Evolutionary conservation across 306 rosid genomes (phyloP), one percentile per base, ranked within the genome.

Genomic region (Senna siamea): DNA sequence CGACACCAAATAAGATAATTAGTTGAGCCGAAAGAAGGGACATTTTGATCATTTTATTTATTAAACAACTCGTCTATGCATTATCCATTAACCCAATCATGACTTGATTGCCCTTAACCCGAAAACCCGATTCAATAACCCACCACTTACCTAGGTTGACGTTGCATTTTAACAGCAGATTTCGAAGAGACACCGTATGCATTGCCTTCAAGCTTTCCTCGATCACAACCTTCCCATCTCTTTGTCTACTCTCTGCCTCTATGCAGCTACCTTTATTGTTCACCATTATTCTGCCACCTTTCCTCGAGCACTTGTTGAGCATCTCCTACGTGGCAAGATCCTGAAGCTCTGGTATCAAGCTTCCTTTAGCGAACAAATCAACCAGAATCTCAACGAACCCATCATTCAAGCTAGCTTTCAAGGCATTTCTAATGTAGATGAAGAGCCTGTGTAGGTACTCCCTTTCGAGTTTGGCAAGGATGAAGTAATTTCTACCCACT

Each of bases 261-360:
- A 94, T 96, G 63, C 97, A 94, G 37, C 95, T 89, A 2, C 99
- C 98, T 48, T 96, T 97, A 38, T 88, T 97, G 30, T 94, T 94
- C 72, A 89, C 93, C 98, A 94, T 94, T 2, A 91, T 51, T 77
- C 97, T 82, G 55, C 98, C 98, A 13, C 92, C 97, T 80, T 85
- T 81, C 52, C 75, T 91, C 98, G 91, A 85, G 54, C 90, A 76
- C 83, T 18, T 78, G 4, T 22, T 23, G 23, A 91, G 82, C 88
- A 7, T 79, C 83, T 37, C 55, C 98, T 97, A 94, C 46, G 94
- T 91, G 9, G 68, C 79, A 0, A 84, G 78, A 30, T 87, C 89
- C 66, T 93, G 94, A n/a, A 94, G 93, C 89, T 94, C 93, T 0
- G 95, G 93, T 17, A 91, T 77, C 81, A 93, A 62, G 65, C 91